Base-by-base conservation (phyloP, 129 eudicot species). In the Flaveria brownii region DNA sequence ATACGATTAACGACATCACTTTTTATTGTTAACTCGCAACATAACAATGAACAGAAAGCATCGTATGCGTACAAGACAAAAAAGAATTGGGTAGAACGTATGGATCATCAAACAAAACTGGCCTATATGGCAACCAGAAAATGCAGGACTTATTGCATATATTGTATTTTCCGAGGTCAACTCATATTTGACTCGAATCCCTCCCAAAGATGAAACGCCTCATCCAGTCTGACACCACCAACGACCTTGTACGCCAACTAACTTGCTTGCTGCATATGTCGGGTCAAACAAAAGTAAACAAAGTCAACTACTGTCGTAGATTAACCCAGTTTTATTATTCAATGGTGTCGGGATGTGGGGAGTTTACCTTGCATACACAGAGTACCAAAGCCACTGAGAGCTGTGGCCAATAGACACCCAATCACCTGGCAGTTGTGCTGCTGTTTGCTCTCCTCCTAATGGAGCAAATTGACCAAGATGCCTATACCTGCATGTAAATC, bases 221-320 rank as follows among this genome's bases (percentile, higher is more conserved):
- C 52, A 70, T 76, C 98, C 98, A 93, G 89, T 93, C 98, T 0
- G 89, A 78, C 83, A 93, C 78, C 88, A 93, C 98, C 85, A 90
- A 81, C 0, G 91, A 87, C 85, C 98, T 88, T 73, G 98, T 90
- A 68, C 98, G 98, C 98, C 98, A 93, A 72, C 98, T 93, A 33
- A 93, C 97, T 82, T 81, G 92, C 85, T 93, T 93, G 86, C 97
- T 93, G 98, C 17, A 83, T 6, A 43, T 65, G 12, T 57, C 62
- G 17, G 55, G 61, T 55, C 72, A 45, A 64, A 61, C n/a, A 41
- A 10, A 22, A 57, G 18, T 60, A 66, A 54, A 51, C 11, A n/a
- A 33, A 49, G 59, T 52, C 30, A 70, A 71, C 18, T 66, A 41
- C 51, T 17, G 51, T 41, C 50, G 11, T 67, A 41, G 3, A 42